Base-by-base conservation (phyloP, 2,329 filamentous ascomycete species). In the Pseudophaeomoniella oleicola region DNA sequence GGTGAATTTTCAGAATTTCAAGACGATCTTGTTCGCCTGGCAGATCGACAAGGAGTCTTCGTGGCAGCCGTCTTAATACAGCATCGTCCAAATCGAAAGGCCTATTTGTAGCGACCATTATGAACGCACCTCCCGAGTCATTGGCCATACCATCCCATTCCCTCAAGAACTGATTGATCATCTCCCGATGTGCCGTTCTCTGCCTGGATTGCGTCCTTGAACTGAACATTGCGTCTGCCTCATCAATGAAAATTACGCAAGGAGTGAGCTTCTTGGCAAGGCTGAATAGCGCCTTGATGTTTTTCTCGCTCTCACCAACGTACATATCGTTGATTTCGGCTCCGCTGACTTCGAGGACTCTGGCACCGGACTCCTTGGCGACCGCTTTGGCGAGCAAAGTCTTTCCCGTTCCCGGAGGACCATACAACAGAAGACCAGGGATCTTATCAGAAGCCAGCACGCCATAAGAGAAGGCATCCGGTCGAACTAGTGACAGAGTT, bases 41-140 rank as follows among this genome's bases (percentile, higher is more conserved):
- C 2, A 71, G 52, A 42, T 67, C 65, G 13, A 71, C 58, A 2
- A 66, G 54, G 6, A 71, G 54, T 32, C 64, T 57, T 16, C 63
- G 53, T 2, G 67, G 66, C 3, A 68, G 54, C 36, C 67, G 64
- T 13, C 67, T 61, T 15, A 71, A 56, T 14, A 68, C 60, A 3
- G 67, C 67, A 32, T 66, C 61, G 50, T 98, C 90, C 1, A 98
- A 72, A 51, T 96, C 90, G 50, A 93, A 94, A 0, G 90, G 90
- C 6, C 88, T 71, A 57, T 98, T 96, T 5, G 87, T 96, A 17
- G 90, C 88, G 0, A 96, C 86, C 86, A 98, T 94, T 57, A 98
- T 88, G 55, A 98, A 96, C 2, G 88, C 85, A 14, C 43, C 44
- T 14, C 43, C 43, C 13, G 81, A 81, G 33, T 77, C 72, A 40